Conservation (phyloP, 192 early-diverging fungal genomes). For the Coemansia sp. region DNA sequence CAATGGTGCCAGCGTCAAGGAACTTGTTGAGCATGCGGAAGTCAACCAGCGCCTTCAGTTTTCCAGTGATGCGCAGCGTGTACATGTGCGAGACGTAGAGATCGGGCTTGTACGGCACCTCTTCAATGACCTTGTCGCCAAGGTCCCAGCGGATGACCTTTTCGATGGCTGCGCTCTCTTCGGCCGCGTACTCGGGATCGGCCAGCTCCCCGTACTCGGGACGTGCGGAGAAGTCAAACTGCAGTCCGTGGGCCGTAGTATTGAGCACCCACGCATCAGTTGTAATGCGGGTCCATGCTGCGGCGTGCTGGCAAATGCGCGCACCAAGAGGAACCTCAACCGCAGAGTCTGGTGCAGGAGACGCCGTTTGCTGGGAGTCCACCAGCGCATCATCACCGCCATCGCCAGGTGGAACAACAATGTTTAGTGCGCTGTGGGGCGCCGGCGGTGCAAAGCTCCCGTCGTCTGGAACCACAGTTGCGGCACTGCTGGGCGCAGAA, state of each 20-base stretch:
- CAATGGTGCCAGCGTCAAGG: conserved; percentile 31
- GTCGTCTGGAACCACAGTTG: not conserved
- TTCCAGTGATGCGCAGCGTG: conserved; percentile 38
- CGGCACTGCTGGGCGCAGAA: not conserved
- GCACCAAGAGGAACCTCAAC: conserved; percentile 44
- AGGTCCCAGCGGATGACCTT: conserved; percentile 53
- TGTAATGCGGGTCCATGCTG: conserved; percentile 23
- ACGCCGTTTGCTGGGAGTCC: not conserved
- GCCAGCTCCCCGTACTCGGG: conserved; percentile 21
- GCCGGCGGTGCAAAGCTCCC: not conserved
- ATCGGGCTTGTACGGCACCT: conserved; percentile 29
- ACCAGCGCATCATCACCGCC: not conserved
- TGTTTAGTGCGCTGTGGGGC: not conserved
- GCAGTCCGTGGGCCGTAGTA: conserved; percentile 35
- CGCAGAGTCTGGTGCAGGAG: not conserved
- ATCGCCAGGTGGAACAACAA: not conserved
- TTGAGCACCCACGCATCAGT: conserved; percentile 34
- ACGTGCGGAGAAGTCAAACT: conserved; percentile 32
- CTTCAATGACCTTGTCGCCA: conserved; percentile 51
- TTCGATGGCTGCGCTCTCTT: conserved; percentile 48
- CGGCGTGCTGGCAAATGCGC: conserved; percentile 30
- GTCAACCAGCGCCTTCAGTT: conserved; percentile 48
- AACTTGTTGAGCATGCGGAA: conserved; percentile 47
- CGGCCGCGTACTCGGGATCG: conserved; percentile 35
- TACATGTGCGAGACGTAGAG: conserved; percentile 53